Percentiles rank a stretch among this genome's conserved stretches.
phyloP scores from a whole-genome alignment of 495 filamentous ascomycete genomes.

The Aspergillus biplanus region DNA sequence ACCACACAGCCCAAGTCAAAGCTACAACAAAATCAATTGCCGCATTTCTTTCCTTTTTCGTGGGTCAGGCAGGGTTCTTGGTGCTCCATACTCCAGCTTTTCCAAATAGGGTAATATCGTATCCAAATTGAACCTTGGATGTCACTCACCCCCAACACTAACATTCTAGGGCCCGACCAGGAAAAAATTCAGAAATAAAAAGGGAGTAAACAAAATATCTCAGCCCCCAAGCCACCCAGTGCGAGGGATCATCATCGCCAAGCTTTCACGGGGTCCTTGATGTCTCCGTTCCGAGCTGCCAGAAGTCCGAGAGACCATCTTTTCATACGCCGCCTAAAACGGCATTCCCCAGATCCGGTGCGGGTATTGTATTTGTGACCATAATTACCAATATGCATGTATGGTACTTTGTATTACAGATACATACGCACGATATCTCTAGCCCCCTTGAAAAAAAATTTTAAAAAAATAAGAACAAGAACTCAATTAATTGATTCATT shows the following conservation, averaged over 20 bases:
- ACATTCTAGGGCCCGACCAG: neutral
- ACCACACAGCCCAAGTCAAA: neutral
- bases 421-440: neutral
- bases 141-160: neutral
- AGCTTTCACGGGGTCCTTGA: neutral
- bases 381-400: neutral
- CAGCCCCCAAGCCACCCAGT: neutral
- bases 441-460: too few relatives aligned
- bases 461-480: too few relatives aligned
- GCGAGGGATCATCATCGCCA: neutral
- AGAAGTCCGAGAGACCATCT: conserved; percentile 1
- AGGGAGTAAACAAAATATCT: neutral
- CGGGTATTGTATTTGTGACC: neutral
- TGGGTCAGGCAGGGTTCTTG: too few relatives aligned
- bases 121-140: neutral
- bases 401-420: neutral
- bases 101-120: conserved; percentile 4
- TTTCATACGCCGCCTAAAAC: neutral
- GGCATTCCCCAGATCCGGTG: conserved; percentile 1
- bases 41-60: neutral
- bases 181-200: neutral
- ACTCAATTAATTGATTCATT: too few relatives aligned
- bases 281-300: conserved; percentile 8
- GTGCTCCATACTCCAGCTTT: neutral
- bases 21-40: neutral